Base-by-base conservation (phyloP, 2,329 filamentous ascomycete genomes). In the Bipolaris oryzae region DNA sequence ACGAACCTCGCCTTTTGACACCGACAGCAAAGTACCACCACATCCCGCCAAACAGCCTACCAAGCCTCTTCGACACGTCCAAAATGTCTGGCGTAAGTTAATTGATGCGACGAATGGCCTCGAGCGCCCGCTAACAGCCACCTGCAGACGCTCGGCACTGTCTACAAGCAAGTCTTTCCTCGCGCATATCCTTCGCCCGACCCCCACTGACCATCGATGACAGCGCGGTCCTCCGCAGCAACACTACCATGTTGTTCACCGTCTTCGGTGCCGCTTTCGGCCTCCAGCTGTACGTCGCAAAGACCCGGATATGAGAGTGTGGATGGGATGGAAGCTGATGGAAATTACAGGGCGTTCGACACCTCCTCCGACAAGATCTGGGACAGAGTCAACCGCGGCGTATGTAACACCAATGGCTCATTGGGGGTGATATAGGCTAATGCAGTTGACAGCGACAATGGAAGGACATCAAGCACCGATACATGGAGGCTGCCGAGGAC, bases 401-500 rank as follows among this genome's bases (percentile, higher is more conserved):
- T 97, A 72, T 31, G 72, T 74, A 57, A 5, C 11, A 16, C 1
- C 28, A 31, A 31, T 10, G 16, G n/a, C 21, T 1, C 15, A 1
- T 25, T 47, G 3, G 9, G n/a, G 11, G 5, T 10, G 31, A 20
- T 16, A 35, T 15, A 13, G 23, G 67, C 72, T 74, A 67, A 74
- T 53, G 15, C 25, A 23, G 11, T 16, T 23, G 57, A 70, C 75
- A 98, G 94, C 92, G 94, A 75, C 94, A 97, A 96, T 98, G 95
- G 95, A 97, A 97, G 86, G 95, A 99, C 79, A 97, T 99, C 83
- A 94, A 96, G 82, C 82, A 88, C 79, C 89, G 85, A 80, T 99
- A 96, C 80, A 79, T 96, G 73, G 75, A 90, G 80, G 83, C 84
- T 58, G 85, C 82, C 54, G 88, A 90, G 64, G 87, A 87, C 65